Conservation (phyloP, 177 flowering plant genomes). For the Vitis hybrid region DNA sequence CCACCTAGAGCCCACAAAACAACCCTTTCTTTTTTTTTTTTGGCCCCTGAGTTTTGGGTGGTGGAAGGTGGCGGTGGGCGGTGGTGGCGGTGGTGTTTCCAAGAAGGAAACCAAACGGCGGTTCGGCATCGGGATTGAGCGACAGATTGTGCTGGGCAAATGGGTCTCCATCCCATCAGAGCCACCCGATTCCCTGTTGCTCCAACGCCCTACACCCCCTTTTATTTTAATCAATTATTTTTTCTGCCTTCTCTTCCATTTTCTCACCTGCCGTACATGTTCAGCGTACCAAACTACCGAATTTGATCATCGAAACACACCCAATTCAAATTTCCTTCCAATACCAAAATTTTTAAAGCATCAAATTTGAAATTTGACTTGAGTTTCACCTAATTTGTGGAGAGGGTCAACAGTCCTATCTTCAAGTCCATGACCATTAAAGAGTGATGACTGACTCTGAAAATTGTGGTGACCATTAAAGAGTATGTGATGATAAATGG, state of each 20-base stretch:
- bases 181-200: constrained; percentile 13
- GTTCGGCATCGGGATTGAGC: constrained; percentile 15
- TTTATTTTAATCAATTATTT: neutral
- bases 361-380: too few species aligned
- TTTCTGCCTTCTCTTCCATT: neutral
- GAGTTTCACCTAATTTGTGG: too few species aligned
- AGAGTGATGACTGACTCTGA: too few species aligned
- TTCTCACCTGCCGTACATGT: too few species aligned
- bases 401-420: too few species aligned
- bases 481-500: too few species aligned
- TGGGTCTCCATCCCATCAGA: constrained; percentile 33
- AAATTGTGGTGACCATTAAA: too few species aligned
- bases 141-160: constrained; percentile 23
- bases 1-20: constrained; percentile 28
- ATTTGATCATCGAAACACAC: too few species aligned
- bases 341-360: too few species aligned
- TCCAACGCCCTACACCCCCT: constrained; percentile 8
- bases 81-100: constrained; percentile 20
- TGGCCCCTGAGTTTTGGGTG: neutral
- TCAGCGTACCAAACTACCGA: too few species aligned
- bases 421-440: too few species aligned
- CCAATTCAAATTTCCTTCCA: too few species aligned
- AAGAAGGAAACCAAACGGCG: constrained; percentile 29
- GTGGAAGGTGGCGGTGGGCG: neutral
- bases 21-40: neutral